Evolutionary conservation across 345 rosid species (phyloP).

Genomic region (Litchi chinensis): DNA sequence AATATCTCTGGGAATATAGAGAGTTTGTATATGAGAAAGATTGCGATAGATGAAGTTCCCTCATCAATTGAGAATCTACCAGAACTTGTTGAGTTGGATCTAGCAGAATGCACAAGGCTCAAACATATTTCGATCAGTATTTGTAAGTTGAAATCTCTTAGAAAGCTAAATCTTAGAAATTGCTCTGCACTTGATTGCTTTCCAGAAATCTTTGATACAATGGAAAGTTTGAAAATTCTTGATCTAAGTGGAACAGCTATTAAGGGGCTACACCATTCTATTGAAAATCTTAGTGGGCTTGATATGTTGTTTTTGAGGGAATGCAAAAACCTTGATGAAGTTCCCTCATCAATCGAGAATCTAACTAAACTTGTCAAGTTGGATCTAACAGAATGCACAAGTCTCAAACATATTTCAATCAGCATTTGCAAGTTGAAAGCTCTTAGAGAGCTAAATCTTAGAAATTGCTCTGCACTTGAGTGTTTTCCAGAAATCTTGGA

Average conservation of each 20-base stretch:
- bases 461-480: not conserved
- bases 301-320: too few species aligned
- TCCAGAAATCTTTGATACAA: slow-evolving; percentile 25
- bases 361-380: slow-evolving; percentile 24
- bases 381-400: slow-evolving; percentile 30
- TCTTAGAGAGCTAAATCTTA: slow-evolving; percentile 24
- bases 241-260: not conserved
- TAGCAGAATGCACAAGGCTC: slow-evolving; percentile 32
- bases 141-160: slow-evolving; percentile 29
- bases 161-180: slow-evolving; percentile 14
- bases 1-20: slow-evolving; percentile 24
- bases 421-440: slow-evolving; percentile 32
- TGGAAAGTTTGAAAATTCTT: not conserved
- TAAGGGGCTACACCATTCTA: not conserved
- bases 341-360: slow-evolving; percentile 27
- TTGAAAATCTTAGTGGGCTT: not conserved
- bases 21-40: slow-evolving; percentile 14
- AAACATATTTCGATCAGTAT: slow-evolving; percentile 32
- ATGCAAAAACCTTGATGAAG: slow-evolving; percentile 24
- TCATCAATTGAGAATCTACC: slow-evolving; percentile 24
- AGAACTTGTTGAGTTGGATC: slow-evolving; percentile 20
- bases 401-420: slow-evolving; percentile 30
- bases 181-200: slow-evolving; percentile 36
- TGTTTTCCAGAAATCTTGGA: too few species aligned
- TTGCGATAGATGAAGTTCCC: slow-evolving; percentile 36